These are phyloP conservation scores for Gynandropsis gynandra DNA, from an alignment of 345 rosid genomes.

Conservation along the genomic window DNA sequence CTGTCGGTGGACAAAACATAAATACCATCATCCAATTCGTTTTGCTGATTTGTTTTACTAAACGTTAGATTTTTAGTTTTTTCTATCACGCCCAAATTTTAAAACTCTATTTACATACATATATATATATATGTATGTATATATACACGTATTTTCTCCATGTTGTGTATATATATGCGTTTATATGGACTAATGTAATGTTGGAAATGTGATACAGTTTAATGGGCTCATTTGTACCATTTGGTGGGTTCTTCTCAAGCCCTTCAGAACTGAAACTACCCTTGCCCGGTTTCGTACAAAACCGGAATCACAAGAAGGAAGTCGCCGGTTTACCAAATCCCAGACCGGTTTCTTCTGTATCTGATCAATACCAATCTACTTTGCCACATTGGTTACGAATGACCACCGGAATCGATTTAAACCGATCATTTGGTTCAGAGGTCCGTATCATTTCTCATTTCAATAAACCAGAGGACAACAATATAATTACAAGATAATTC, in stretches of 20 bases:
- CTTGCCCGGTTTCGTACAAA: slow-evolving; percentile 32
- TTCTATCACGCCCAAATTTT: too few relatives aligned
- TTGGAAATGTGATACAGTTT: slow-evolving; percentile 49
- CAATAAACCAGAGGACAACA: too few relatives aligned
- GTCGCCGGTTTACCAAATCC: slow-evolving; percentile 25
- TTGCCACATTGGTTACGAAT: slow-evolving; percentile 71
- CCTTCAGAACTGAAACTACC: slow-evolving; percentile 50
- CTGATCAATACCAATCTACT: slow-evolving; percentile 50
- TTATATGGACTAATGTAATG: too few relatives aligned
- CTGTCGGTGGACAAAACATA: background rate
- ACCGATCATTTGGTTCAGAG: slow-evolving; percentile 34
- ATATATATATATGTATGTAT: too few relatives aligned
- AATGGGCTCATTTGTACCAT: slow-evolving; percentile 93
- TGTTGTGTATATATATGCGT: too few relatives aligned
- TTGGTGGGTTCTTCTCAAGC: slow-evolving; percentile 77
- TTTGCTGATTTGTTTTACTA: too few relatives aligned
- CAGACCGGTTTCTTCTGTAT: slow-evolving; percentile 34
- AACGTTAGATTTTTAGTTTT: too few relatives aligned
- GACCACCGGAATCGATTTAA: slow-evolving; percentile 36
- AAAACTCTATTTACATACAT: too few relatives aligned
- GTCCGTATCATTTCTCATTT: slow-evolving; percentile 28
- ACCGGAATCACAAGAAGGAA: background rate
- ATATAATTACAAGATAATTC: too few relatives aligned
- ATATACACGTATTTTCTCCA: too few relatives aligned
- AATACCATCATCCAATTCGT: too few relatives aligned